Base-by-base conservation (phyloP, 495 filamentous ascomycete genomes). In the Penicillium manginii region DNA sequence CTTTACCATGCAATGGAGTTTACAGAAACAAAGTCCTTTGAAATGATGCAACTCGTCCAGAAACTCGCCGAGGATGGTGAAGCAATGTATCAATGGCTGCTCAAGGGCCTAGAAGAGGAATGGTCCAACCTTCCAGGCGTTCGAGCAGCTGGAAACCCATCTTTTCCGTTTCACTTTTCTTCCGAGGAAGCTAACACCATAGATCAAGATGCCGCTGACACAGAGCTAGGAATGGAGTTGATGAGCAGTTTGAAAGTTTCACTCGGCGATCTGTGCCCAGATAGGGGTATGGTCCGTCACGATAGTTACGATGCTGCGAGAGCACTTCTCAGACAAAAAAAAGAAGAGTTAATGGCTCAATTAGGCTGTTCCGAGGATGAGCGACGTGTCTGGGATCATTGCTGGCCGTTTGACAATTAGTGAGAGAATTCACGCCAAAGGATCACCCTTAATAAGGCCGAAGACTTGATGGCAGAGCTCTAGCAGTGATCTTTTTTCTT, bases 1-100 rank as follows among this genome's bases (percentile, higher is more conserved):
- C 22, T 71, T 11, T 68, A 57, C 52, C 57, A 55, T 45, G 68
- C 65, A 14, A 62, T 66, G 53, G 66, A 70, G 32, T 70, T 65
- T 52, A 58, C 55, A 12, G 42, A 65, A 56, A 58, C 67, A 18
- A 50, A 55, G 9, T 49, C 56, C 31, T 67, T 66, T 58, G 58
- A 64, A 1, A 55, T 64, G 61, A 18, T 67, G 35, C 33, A 63
- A 19, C 35, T 67, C 40, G 55, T 61, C 40, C 67, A 65, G 33
- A 67, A 63, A 56, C 61, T 66, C 31, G 48, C 69, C n/a, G 39
- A 63, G n/a, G 61, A 69, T 37, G 61, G 63, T 33, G 68, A 67
- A 54, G 66, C 66, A 31, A 33, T 60, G 21, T 71, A 69, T 60
- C 63, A 31, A 53, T 63, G 57, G 17, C 54, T 49, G 19, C 12